These are phyloP conservation scores for Hibiscus mutabilis DNA, from an alignment of 345 rosid species.

Conservation along the genomic window DNA sequence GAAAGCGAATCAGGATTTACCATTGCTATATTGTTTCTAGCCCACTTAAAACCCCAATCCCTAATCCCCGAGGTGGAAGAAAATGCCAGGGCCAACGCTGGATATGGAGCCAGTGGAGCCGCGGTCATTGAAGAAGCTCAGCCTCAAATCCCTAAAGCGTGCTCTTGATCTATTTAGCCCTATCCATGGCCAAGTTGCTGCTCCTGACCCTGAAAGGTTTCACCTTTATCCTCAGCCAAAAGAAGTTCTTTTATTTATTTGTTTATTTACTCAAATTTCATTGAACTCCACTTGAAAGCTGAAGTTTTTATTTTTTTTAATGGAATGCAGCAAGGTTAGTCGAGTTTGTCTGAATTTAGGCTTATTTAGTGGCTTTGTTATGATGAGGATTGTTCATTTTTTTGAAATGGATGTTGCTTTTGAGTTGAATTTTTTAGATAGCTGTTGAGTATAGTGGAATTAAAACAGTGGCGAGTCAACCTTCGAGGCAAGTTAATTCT, in stretches of 20 bases:
- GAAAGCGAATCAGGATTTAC: background rate
- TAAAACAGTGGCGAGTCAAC: constrained; percentile 28
- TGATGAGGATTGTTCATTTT: background rate
- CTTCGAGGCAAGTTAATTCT: constrained; percentile 32
- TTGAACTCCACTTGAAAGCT: background rate
- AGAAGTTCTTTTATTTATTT: background rate
- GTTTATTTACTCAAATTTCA: background rate
- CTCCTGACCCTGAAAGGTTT: constrained; percentile 78
- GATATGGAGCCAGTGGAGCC: constrained; percentile 92
- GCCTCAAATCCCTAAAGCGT: constrained; percentile 79
- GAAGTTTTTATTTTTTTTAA: constrained; percentile 5
- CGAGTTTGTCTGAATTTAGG: background rate
- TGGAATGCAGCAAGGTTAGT: constrained; percentile 74
- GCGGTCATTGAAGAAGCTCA: constrained; percentile 84
- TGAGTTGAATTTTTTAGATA: constrained; percentile 32
- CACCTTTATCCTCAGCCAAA: background rate
- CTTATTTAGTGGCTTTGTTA: background rate
- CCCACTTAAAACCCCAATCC: constrained; percentile 21
- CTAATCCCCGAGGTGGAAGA: background rate
- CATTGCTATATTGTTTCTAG: constrained; percentile 58
- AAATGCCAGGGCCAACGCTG: constrained; percentile 42
- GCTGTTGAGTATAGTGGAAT: constrained; percentile 53
- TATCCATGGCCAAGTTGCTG: constrained; percentile 59
- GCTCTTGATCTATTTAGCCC: constrained; percentile 84
- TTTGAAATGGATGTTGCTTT: background rate